phyloP scores from a whole-genome alignment of 805 yeast genomes.

The Sporopachydermia lactativora region DNA sequence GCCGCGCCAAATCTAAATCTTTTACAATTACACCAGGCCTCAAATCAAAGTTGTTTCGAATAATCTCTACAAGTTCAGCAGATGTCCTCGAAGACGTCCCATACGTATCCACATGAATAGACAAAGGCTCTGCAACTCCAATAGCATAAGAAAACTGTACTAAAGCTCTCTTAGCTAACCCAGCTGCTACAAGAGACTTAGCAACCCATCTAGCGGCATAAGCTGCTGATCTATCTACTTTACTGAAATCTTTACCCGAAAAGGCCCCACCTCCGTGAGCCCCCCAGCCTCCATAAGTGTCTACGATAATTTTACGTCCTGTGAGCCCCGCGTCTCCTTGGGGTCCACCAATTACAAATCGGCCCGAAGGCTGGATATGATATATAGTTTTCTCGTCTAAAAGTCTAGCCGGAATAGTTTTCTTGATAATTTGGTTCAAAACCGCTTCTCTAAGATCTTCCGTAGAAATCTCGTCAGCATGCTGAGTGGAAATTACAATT shows the following conservation, averaged over 20 bases:
- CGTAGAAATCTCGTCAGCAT: constrained; percentile 89
- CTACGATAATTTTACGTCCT: constrained; percentile 98
- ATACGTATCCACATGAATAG: constrained; percentile 94
- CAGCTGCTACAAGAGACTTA: constrained; percentile 90
- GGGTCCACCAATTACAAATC: constrained; percentile 99
- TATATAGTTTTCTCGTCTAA: constrained; percentile 91
- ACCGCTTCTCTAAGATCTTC: constrained; percentile 79
- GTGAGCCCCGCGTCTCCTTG: constrained; percentile 99
- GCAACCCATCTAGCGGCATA: constrained; percentile 99
- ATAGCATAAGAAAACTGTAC: constrained; percentile 99
- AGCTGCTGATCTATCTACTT: constrained; percentile 99
- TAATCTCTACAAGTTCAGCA: constrained; percentile 80
- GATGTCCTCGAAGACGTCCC: constrained; percentile 91
- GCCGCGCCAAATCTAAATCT: constrained; percentile 96
- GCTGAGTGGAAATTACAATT: constrained; percentile 94
- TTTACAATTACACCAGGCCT: constrained; percentile 99
- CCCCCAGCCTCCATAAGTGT: constrained; percentile 99
- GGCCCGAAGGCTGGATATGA: constrained; percentile 99
- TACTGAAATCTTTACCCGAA: constrained; percentile 99
- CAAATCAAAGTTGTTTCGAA: constrained; percentile 89
- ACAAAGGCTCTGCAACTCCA: constrained; percentile 99
- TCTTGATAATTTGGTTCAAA: constrained; percentile 67
- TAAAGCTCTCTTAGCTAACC: constrained; percentile 90
- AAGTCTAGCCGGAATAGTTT: constrained; percentile 81
- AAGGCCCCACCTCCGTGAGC: constrained; percentile 99